Evolutionary conservation across 306 rosid species (phyloP), one percentile per base, ranked within the genome.

Genomic region (Canavalia ensiformis): DNA sequence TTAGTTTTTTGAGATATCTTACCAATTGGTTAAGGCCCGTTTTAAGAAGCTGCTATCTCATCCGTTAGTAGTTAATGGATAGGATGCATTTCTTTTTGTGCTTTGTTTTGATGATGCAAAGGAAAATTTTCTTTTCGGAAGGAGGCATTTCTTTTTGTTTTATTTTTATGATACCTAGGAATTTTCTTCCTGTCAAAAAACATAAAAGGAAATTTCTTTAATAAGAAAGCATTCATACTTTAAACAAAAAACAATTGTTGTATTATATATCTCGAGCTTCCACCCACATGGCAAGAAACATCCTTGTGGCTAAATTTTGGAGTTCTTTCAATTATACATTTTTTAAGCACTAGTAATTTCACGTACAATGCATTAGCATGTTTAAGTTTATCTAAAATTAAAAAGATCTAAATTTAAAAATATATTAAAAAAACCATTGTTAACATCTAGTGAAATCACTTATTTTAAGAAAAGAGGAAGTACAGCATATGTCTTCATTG

Each of bases 241-340:
- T 37, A 18, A 18, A 18, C 39, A 33, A 37, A 56, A n/a, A 76
- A 37, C 1, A 8, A n/a, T 7, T 25, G 30, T 77, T 30, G 45
- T 56, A 10, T 51, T 75, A 52, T 7, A n/a, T 71, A 74, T 74
- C 65, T 70, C 42, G 68, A 51, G 41, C 83, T 77, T 49, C 67
- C 45, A 0, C 34, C 60, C 31, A 11, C 46, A 5, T 1, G 7
- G n/a, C 41, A 28, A 33, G 74, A 42, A 70, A 10, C n/a, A 50
- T 60, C 68, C 41, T 4, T 62, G 1, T 52, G 54, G n/a, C 58
- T 37, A 63, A 63, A 37, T 25, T 62, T 18, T 55, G 66, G 49
- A 39, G 34, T 35, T 69, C 72, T 39, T 71, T 64, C 63, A 76
- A 65, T 29, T 65, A 4, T 39, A 12, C 37, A 71, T 18, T 76